A percentile compares a stretch with the other conserved stretches of the same genome.
phyloP scores from a whole-genome alignment of 2,329 filamentous ascomycete species.

The Talaromyces islandicus region DNA sequence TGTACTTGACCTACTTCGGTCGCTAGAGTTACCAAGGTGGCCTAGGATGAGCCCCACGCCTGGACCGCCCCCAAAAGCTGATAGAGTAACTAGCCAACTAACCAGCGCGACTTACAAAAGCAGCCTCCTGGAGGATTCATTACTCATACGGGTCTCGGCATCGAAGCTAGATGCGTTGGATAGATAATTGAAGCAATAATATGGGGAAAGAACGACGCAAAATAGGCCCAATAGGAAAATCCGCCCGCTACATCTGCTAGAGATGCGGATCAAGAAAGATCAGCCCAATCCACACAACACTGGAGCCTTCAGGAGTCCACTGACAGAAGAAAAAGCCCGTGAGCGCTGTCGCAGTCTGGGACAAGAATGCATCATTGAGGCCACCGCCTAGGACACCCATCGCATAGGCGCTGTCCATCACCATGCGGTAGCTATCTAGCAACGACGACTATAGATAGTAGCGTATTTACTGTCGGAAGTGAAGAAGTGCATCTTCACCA shows the following conservation, averaged over 20 bases:
- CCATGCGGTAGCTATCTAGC: not conserved
- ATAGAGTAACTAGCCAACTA: too few species aligned
- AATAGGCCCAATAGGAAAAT: slow-evolving; percentile 12
- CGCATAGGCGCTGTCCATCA: not conserved
- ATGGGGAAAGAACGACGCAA: not conserved
- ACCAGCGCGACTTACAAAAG: too few species aligned
- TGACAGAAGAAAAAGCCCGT: slow-evolving; percentile 9
- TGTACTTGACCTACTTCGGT: too few species aligned
- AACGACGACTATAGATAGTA: not conserved
- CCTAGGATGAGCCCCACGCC: too few species aligned
- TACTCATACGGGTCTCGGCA: too few species aligned
- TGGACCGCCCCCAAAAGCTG: too few species aligned
- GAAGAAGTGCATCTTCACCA: not conserved
- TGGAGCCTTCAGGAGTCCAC: slow-evolving; percentile 7
- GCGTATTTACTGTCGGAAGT: not conserved
- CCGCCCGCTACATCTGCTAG: slow-evolving; percentile 14
- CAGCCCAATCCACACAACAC: slow-evolving; percentile 7
- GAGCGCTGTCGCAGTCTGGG: slow-evolving; percentile 14
- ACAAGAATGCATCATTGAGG: slow-evolving; percentile 15
- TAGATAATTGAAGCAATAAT: too few species aligned
- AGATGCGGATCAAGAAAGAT: slow-evolving; percentile 16
- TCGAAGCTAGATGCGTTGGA: too few species aligned
- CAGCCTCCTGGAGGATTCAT: too few species aligned
- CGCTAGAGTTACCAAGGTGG: too few species aligned
- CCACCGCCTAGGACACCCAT: slow-evolving; percentile 12